phyloP scores from a whole-genome alignment of 805 yeast species.

The Candida palmyrensis region DNA sequence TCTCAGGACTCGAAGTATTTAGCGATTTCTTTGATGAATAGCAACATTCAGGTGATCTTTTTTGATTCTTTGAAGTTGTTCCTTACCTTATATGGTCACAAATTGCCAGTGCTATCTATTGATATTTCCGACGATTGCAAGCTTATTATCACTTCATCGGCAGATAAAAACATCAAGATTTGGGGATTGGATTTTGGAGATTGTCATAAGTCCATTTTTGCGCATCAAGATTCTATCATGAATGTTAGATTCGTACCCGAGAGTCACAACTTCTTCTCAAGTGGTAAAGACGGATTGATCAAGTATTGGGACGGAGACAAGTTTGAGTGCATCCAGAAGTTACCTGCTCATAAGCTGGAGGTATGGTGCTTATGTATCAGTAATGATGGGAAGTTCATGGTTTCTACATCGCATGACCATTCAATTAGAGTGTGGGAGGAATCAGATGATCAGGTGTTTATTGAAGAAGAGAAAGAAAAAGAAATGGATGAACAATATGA shows the following conservation, averaged over 20 bases:
- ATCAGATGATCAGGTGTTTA: slow-evolving; percentile 90
- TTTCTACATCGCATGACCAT: slow-evolving; percentile 89
- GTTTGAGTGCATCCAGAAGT: slow-evolving; percentile 86
- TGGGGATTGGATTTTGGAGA: slow-evolving; percentile 99
- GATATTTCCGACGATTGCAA: slow-evolving; percentile 90
- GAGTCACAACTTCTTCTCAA: slow-evolving; percentile 85
- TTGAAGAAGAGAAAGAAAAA: slow-evolving; percentile 94
- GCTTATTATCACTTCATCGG: slow-evolving; percentile 85
- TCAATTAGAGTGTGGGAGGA: slow-evolving; percentile 91
- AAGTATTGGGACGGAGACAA: slow-evolving; percentile 99
- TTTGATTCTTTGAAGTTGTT: slow-evolving; percentile 82
- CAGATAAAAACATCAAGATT: slow-evolving; percentile 93
- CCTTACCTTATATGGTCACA: slow-evolving; percentile 91
- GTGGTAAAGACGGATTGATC: slow-evolving; percentile 81
- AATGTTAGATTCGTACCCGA: slow-evolving; percentile 76
- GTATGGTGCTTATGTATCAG: slow-evolving; percentile 91
- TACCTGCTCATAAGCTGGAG: slow-evolving; percentile 81
- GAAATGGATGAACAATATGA: slow-evolving; percentile 93
- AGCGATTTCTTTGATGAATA: slow-evolving; percentile 84
- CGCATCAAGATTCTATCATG: slow-evolving; percentile 96
- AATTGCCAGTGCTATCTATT: slow-evolving; percentile 86
- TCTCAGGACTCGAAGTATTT: slow-evolving; percentile 75
- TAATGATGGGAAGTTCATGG: slow-evolving; percentile 61
- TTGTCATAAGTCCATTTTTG: slow-evolving; percentile 94
- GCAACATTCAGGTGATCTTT: slow-evolving; percentile 93